Base-by-base conservation (phyloP, 75 land plant species). In the Picea glauca region DNA sequence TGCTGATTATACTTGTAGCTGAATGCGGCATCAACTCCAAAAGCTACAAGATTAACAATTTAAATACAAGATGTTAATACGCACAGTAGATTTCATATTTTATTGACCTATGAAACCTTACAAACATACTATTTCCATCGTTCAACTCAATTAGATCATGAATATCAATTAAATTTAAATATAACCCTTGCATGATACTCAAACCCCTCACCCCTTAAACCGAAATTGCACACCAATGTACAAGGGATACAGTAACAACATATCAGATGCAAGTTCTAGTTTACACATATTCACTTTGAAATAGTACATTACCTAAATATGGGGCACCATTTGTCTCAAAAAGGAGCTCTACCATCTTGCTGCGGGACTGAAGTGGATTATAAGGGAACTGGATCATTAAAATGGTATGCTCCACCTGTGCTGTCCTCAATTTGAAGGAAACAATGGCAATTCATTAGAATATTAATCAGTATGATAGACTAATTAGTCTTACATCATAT, bases 291-390 rank as follows among this genome's bases (percentile, higher is more conserved):
- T 35, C 35, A 15, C 50, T 38, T 11, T n/a, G 43, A 70, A 18
- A 70, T 43, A 11, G 64, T 40, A 67, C 46, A 67, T 78, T 95
- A 97, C 99, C 99, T 68, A 97, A 79, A 58, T 95, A 93, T 58
- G 98, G 94, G 80, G 93, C 90, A 73, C 91, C 94, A 85, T 97
- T 94, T 14, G 96, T 93, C 76, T 97, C 98, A 79, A 97, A 97
- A 35, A 97, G 94, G 82, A 97, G 98, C 75, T 97, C 99, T 50
- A 94, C 99, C 99, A 97, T 97, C 87, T 91, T 96, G 83, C 87
- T 86, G 17, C 99, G 98, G 61, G 98, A 94, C 15, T 87, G 89
- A 32, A 91, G 80, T 57, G 99, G 98, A 76, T 97, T 97, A 86
- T 95, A 97, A 35, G 86, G 90, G 80, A 95, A 93, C 84, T 97